Evolutionary conservation across 2,329 filamentous ascomycete genomes (phyloP), one percentile per base, ranked within the genome.

Genomic region (Hypomyces perniciosus): DNA sequence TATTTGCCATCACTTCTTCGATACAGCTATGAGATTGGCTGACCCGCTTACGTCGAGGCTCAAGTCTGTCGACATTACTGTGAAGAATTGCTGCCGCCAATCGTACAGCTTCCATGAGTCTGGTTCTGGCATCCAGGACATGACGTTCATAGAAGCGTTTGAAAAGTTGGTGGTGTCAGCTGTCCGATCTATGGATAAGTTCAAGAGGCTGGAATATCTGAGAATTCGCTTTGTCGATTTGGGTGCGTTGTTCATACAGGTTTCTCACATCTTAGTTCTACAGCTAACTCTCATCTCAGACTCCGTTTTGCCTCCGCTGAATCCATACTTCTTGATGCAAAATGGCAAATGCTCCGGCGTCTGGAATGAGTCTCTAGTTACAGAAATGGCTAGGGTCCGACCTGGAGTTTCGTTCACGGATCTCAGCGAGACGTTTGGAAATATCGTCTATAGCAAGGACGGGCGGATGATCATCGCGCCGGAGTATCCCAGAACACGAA

Each of bases 211-310:
- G 31, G 71, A 81, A 41, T 81, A 82, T 63, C 65, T 90, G 56
- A 76, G 85, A 51, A 88, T 90, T 60, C 81, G 86, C 49, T 90
- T 87, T 60, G 83, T 90, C 48, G 86, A 90, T 65, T 73, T 90
- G 5, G 76, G 81, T 84, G 73, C 58, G 73, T 65, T 30, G 13
- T 26, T 30, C 12, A 28, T 30, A 7, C 20, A 4, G 41, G 12
- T 20, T 44, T 8, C 8, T 29, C 31, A 37, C 12, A 12, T 29
- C 35, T 20, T 40, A 30, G 33, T 20, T n/a, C 31, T 28, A 26
- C 9, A 44, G 37, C 61, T 58, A 33, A 63, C 42, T 20, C 6
- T 27, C 5, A 1, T 44, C 31, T 8, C 30, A 84, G 86, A 90
- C 62, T 87, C 85, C 2, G 80, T 83, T 3, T 75, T 85, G 10